Evolutionary conservation across 2,329 filamentous ascomycete genomes (phyloP), one percentile per base, ranked within the genome.

Genomic region (Pseudocercospora macadamiae): DNA sequence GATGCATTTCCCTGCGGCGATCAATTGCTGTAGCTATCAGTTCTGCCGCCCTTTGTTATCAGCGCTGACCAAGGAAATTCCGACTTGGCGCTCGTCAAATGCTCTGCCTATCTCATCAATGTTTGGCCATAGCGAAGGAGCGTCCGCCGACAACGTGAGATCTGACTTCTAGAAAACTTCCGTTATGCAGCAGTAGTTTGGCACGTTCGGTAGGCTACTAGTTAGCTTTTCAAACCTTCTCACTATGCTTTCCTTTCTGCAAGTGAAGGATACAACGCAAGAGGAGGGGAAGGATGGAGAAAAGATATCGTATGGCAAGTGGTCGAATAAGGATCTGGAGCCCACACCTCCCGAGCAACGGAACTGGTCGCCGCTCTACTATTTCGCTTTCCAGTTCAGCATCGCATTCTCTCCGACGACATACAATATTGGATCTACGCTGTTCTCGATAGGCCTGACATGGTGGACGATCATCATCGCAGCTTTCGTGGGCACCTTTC

Each of bases 391-490:
- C 51, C 71, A 73, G 44, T 60, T 74, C 57, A 73, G 66, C 12
- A 69, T 70, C 37, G 71, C 72, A 2, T 74, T 75, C 52, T 70
- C 68, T 9, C 71, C 70, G 1, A 69, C 66, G n/a, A 73, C 68
- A 3, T 74, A 74, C 59, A 74, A 74, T 53, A 69, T 74, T 65
- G 65, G 65, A 26, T 63, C 64, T 4, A 66, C 62, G 4, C 65
- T 75, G 3, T 65, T 73, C 25, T 67, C 70, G 1, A 70, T 71
- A 7, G 72, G 72, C 3, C 60, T 75, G 19, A 67, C 68, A 23
- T 73, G 68, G 70, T 72, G 70, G 68, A 68, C 70, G 45, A 69
- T 70, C 52, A 68, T 74, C 34, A 63, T 75, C 34, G 73, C 71
- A 19, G 53, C 60, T 16, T 64, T 63, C 47, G 49, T 62, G 6